A percentile compares a stretch with the other conserved stretches of the same genome.
phyloP scores from a whole-genome alignment of 1,284 basidiomycete species.

The Ustilago esculenta region DNA sequence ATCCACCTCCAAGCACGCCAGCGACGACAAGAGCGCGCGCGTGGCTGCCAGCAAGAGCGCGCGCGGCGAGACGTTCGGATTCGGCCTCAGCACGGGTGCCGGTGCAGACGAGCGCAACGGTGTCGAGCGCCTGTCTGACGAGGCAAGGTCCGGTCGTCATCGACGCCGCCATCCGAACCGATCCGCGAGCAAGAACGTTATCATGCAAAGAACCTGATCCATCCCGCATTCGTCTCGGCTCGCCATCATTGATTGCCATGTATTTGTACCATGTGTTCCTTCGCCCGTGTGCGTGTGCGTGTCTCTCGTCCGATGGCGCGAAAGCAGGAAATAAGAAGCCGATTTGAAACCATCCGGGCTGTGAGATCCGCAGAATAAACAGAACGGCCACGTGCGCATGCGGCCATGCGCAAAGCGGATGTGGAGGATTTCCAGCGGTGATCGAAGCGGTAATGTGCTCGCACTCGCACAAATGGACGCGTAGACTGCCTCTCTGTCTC shows the following conservation, averaged over 20 bases:
- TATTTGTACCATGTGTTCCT: conserved; percentile 30
- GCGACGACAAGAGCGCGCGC: conserved; percentile 9
- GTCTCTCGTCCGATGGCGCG: too few relatives aligned
- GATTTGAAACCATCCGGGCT: too few relatives aligned
- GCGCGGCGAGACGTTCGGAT: conserved; percentile 71
- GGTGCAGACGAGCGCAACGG: conserved; percentile 64
- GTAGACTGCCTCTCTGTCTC: too few relatives aligned
- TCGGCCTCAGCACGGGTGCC: conserved; percentile 63
- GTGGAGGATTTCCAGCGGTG: too few relatives aligned
- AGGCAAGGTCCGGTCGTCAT: conserved; percentile 70
- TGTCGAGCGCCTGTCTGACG: conserved; percentile 85
- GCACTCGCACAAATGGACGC: too few relatives aligned
- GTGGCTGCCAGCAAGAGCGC: conserved; percentile 6
- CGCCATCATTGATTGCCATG: conserved; percentile 4
- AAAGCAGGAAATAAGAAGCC: too few relatives aligned
- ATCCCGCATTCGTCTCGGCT: too few relatives aligned
- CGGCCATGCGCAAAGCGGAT: too few relatives aligned
- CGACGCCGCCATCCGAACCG: conserved; percentile 56
- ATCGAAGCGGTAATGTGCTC: too few relatives aligned
- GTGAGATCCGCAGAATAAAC: too few relatives aligned
- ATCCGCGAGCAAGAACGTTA: conserved; percentile 63
- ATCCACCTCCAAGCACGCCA: conserved; percentile 5
- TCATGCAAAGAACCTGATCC: conserved; percentile 39
- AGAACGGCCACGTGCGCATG: too few relatives aligned
- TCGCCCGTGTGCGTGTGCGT: too few relatives aligned